Percentiles rank a stretch among this genome's conserved stretches.
Conservation (phyloP, 1,284 basidiomycete genomes). For the Pyrrhoderma noxium region DNA sequence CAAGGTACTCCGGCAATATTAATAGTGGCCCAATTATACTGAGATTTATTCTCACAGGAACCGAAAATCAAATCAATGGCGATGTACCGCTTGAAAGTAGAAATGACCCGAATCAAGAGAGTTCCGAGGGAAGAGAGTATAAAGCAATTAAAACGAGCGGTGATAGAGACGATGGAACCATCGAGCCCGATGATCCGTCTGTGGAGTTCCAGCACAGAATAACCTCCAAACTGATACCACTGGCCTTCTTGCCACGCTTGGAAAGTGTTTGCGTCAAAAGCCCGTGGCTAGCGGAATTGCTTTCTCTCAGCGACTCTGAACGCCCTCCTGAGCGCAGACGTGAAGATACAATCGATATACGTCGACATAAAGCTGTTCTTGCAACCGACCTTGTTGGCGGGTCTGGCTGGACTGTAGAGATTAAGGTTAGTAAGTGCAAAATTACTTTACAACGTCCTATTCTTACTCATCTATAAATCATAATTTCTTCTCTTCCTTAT, state of each 20-base stretch:
- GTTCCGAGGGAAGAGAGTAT: slow-evolving; percentile 12
- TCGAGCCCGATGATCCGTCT: slow-evolving; percentile 49
- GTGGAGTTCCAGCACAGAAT: slow-evolving; percentile 58
- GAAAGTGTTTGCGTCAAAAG: slow-evolving; percentile 44
- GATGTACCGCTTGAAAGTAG: neutral
- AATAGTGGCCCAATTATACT: slow-evolving; percentile 11
- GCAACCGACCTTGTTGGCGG: slow-evolving; percentile 68
- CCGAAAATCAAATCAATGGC: neutral
- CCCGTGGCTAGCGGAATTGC: slow-evolving; percentile 57
- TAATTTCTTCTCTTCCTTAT: neutral
- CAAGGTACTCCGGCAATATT: neutral
- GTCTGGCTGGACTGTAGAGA: slow-evolving; percentile 66
- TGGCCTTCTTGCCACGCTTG: slow-evolving; percentile 48
- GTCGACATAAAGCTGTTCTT: slow-evolving; percentile 51
- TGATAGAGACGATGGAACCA: too few species aligned
- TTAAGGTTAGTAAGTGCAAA: slow-evolving; percentile 72
- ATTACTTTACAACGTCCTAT: slow-evolving; percentile 1
- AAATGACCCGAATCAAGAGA: slow-evolving; percentile 2
- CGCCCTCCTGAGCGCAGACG: slow-evolving; percentile 50
- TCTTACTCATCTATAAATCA: slow-evolving; percentile 1
- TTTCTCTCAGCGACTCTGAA: slow-evolving; percentile 35
- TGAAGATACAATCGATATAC: slow-evolving; percentile 52
- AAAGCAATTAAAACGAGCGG: slow-evolving; percentile 25
- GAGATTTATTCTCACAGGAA: neutral
- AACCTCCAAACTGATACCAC: slow-evolving; percentile 53